Conservation (phyloP, 108 stramenopile species). For the Conticribra guillardii region DNA sequence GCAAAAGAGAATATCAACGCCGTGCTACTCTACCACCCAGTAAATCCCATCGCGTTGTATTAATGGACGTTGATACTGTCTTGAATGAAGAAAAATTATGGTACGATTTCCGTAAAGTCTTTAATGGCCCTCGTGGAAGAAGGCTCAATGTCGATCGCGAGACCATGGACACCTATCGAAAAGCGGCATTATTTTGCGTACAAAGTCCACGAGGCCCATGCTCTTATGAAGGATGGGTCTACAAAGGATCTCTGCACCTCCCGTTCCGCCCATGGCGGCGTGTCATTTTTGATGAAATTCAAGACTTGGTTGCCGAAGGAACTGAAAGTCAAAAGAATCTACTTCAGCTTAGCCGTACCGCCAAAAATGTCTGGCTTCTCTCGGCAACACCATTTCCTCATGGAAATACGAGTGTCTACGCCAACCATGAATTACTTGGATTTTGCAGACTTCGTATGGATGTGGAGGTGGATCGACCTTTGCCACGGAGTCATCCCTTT, state of each 20-base stretch:
- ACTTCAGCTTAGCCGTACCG: conserved; percentile 35
- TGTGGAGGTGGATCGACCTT: conserved; percentile 18
- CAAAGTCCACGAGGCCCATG: conserved; percentile 31
- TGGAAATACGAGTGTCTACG: conserved; percentile 30
- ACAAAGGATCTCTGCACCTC: conserved; percentile 27
- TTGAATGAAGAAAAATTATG: conserved; percentile 25
- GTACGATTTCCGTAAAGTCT: conserved; percentile 26
- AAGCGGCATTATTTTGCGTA: conserved; percentile 41
- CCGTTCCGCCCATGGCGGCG: conserved; percentile 34
- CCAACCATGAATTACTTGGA: conserved; percentile 37
- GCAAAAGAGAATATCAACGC: conserved; percentile 22
- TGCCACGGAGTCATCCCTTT: conserved; percentile 35
- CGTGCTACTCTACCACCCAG: conserved; percentile 13
- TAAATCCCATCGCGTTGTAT: conserved; percentile 26
- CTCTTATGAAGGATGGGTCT: conserved; percentile 32
- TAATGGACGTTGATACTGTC: conserved; percentile 31
- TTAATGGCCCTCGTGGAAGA: conserved; percentile 1
- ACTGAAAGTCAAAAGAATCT: conserved; percentile 33
- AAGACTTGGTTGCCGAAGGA: conserved; percentile 37
- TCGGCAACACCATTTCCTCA: conserved; percentile 34
- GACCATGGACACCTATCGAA: conserved; percentile 28
- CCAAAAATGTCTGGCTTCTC: conserved; percentile 37
- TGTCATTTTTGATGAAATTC: conserved; percentile 44
- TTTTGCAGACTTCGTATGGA: conserved; percentile 38
- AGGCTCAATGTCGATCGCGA: conserved; percentile 1